Conservation (phyloP, 2,329 filamentous ascomycete genomes). For the Colletotrichum scovillei region DNA sequence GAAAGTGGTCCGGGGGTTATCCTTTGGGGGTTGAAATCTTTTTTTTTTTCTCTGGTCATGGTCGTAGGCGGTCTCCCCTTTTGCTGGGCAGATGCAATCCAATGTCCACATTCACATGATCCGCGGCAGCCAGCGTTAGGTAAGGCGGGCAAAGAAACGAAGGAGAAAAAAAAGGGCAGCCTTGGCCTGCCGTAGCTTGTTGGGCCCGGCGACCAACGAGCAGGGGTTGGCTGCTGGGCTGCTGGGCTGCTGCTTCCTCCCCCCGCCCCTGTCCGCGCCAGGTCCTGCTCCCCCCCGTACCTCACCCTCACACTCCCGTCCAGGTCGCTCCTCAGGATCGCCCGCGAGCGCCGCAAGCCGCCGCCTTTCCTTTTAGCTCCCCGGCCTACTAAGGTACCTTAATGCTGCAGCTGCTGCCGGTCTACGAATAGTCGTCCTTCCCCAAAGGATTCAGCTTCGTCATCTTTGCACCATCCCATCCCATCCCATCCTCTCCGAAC, state of each 20-base stretch:
- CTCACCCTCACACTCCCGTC: neutral
- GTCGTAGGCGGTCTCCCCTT: neutral
- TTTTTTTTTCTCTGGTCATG: neutral
- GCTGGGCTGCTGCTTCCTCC: neutral
- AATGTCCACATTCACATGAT: slow-evolving; percentile 35
- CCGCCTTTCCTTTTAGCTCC: slow-evolving; percentile 5
- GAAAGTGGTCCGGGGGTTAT: too few species aligned
- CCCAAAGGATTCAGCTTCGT: slow-evolving; percentile 27
- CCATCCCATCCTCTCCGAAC: neutral
- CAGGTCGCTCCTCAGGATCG: neutral
- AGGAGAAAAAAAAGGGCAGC: neutral
- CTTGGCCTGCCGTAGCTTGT: slow-evolving; percentile 26
- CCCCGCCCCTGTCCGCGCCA: slow-evolving; percentile 18
- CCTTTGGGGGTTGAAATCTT: neutral
- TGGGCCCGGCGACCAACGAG: slow-evolving; percentile 29
- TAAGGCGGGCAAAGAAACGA: neutral
- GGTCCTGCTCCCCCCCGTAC: slow-evolving; percentile 11
- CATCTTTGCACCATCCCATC: slow-evolving; percentile 29
- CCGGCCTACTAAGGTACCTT: neutral
- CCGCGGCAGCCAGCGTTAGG: slow-evolving; percentile 9
- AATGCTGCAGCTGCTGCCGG: neutral
- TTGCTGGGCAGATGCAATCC: neutral
- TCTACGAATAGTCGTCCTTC: neutral
- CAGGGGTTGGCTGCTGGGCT: slow-evolving; percentile 14
- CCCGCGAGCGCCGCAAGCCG: slow-evolving; percentile 13